Base-by-base conservation (phyloP, 2,329 filamentous ascomycete genomes). In the Aspergillus novofumigatus region DNA sequence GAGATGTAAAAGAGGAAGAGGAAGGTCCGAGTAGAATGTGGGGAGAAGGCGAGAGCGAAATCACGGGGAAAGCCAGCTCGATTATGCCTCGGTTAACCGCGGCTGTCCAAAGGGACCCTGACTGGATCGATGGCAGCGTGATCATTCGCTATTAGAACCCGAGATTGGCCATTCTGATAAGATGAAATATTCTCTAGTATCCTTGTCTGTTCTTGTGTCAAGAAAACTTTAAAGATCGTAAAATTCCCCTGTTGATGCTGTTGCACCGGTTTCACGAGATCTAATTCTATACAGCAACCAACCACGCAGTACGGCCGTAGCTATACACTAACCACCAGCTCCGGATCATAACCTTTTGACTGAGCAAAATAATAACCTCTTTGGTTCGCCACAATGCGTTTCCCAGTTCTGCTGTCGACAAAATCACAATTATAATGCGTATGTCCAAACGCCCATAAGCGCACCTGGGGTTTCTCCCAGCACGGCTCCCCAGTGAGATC, bases 401-500 rank as follows among this genome's bases (percentile, higher is more conserved):
- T 77, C 14, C 65, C 66, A 5, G 60, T 67, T 49, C 55, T 51
- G 4, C 65, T 65, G 14, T 74, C 70, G 7, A 59, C 49, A 53
- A 75, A 79, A 52, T 74, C 69, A 62, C 72, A 78, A 59, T 77
- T 78, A 59, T 69, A 79, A 64, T 81, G 79, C 11, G 78, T 81
- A 61, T 81, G 78, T 2, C 79, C 78, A 67, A 79, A 81, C 2
- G 74, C 78, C 79, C 78, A 81, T 3, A 78, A 23, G 38, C 65
- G 69, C 4, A 81, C 78, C 3, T 57, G 66, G 0, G 56, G 57
- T 54, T 65, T 72, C 32, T 53, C 69, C 74, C 74, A 80, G 54
- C 77, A 79, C 11, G 55, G 28, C 51, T 80, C 68, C 1, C 41
- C 55, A 0, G 62, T 67, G 48, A 81, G 61, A 61, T 80, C 74